Evolutionary conservation across 2,329 filamentous ascomycete genomes (phyloP), one percentile per base, ranked within the genome.

Genomic region (Trichophyton mentagrophytes): DNA sequence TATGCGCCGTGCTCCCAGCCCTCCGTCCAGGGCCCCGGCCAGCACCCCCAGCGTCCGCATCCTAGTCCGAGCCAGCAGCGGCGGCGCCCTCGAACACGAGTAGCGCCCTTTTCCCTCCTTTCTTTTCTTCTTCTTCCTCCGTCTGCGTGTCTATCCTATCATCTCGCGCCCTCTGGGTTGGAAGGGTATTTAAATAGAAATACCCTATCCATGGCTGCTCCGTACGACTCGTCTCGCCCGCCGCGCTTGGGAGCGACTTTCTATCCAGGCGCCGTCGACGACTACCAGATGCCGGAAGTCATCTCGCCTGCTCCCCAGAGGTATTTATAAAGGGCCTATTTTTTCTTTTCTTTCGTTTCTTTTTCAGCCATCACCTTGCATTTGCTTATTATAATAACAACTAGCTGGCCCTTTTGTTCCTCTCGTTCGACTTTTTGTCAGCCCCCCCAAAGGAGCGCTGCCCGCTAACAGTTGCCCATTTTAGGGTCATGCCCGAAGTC

Each of bases 401-500:
- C 15, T 20, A 44, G 40, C n/a, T 20, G 40, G n/a, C n/a, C n/a
- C n/a, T 44, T 44, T 38, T 38, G 33, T 38, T 13, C 8, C 33
- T 38, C 11, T 9, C 9, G 11, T 38, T 44, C 40, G 15, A 44
- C 40, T 17, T 22, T 22, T 22, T 44, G 15, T 44, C 40, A n/a
- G 15, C n/a, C 40, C n/a, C 5, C n/a, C 33, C 8, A 38, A 22
- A 22, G 11, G 11, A 38, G 40, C 15, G 4, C 40, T 44, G 40
- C 40, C 27, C 58, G 40, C 40, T 49, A 38, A 42, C 47, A 27
- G 30, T 60, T 20, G 44, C 25, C 47, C 57, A 44, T 44, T 62
- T 65, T 58, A 95, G 90, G 78, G 85, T 95, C 70, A 96, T 92
- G 85, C 89, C 90, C 72, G 90, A 96, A 80, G 90, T 96, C 66